These are phyloP conservation scores for Vachellia collinsii DNA, from an alignment of 306 rosid genomes.

Conservation along the genomic window DNA sequence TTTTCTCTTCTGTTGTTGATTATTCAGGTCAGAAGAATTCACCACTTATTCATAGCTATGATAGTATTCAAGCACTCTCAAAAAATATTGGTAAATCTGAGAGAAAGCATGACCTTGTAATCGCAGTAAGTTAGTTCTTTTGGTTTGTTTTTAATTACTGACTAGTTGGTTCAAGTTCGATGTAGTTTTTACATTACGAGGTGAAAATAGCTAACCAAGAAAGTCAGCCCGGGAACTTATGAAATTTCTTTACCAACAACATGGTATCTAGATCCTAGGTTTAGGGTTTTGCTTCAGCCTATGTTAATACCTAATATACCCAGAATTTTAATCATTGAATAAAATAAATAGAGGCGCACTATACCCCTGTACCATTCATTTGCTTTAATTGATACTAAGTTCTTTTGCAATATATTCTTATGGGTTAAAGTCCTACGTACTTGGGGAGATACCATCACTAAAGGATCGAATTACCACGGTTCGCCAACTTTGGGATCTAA, in stretches of 20 bases:
- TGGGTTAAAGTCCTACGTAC: slow-evolving; percentile 85
- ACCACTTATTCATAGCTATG: slow-evolving; percentile 95
- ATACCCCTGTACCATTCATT: neutral
- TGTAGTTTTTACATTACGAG: slow-evolving; percentile 3
- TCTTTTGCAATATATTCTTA: slow-evolving; percentile 34
- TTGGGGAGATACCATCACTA: slow-evolving; percentile 91
- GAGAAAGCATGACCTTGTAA: slow-evolving; percentile 89
- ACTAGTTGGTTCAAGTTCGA: slow-evolving; percentile 13
- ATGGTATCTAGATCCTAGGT: neutral
- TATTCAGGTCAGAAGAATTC: slow-evolving; percentile 74
- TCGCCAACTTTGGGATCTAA: slow-evolving; percentile 96
- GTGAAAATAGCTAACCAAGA: slow-evolving; percentile 10
- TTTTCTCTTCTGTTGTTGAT: slow-evolving; percentile 23
- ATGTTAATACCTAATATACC: neutral
- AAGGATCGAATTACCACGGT: slow-evolving; percentile 84
- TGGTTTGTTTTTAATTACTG: slow-evolving; percentile 1
- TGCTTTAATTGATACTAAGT: slow-evolving; percentile 38
- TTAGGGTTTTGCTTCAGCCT: neutral
- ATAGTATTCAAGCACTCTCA: slow-evolving; percentile 70
- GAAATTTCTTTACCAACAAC: neutral
- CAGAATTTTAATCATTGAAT: neutral
- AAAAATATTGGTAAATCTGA: slow-evolving; percentile 70
- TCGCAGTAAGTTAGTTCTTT: slow-evolving; percentile 76
- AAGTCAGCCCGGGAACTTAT: neutral
- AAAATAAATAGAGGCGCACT: neutral